phyloP scores from a whole-genome alignment of 1,284 basidiomycete genomes.

The Trichosporon sp. region DNA sequence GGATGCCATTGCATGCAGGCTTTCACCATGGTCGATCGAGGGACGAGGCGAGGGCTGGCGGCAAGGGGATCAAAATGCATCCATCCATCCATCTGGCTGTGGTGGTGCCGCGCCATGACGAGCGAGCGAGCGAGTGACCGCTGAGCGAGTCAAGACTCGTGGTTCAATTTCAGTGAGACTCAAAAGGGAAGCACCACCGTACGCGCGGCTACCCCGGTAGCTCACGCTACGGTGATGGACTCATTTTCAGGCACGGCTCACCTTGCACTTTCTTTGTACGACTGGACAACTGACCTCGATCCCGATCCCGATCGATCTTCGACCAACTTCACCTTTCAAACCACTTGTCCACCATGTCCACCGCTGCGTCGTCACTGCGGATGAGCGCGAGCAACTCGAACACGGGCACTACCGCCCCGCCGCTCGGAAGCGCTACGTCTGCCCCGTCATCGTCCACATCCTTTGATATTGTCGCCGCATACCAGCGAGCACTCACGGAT shows the following conservation, averaged over 20 bases:
- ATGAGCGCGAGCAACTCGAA: slow-evolving; percentile 1
- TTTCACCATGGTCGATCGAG: neutral
- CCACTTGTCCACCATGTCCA: slow-evolving; percentile 2
- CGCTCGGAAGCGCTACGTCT: neutral
- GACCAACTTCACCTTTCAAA: neutral
- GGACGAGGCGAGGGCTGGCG: neutral
- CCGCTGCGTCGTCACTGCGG: slow-evolving; percentile 4
- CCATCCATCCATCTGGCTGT: neutral
- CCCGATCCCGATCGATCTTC: neutral
- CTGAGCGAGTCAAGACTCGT: neutral
- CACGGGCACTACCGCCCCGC: neutral
- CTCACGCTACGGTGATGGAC: neutral
- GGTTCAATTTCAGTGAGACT: too few species aligned
- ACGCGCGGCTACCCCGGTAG: too few species aligned
- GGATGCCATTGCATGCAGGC: neutral
- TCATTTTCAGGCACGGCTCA: slow-evolving; percentile 9
- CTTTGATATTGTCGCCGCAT: slow-evolving; percentile 45
- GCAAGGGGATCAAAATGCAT: neutral
- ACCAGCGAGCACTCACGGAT: slow-evolving; percentile 38
- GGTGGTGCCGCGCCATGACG: neutral
- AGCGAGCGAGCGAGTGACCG: neutral
- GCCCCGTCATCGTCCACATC: neutral
- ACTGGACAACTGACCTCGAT: neutral
- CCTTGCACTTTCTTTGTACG: neutral
- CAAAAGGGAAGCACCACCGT: too few species aligned